Evolutionary conservation across 192 early-diverging fungal species (phyloP), one percentile per base, ranked within the genome.

Genomic region (Rhizophagus sp.): DNA sequence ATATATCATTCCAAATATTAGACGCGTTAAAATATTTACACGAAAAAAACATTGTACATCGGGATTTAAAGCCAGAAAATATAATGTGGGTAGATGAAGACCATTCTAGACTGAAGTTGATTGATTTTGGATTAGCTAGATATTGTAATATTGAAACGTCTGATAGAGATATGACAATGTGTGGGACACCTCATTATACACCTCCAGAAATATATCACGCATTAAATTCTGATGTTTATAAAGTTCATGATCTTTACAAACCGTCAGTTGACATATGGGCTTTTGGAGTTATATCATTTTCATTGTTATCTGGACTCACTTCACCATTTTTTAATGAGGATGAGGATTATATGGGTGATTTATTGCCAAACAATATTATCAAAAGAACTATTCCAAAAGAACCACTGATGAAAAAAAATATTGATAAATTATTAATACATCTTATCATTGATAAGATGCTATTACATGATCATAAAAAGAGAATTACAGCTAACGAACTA

Each of bases 241-340:
- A 41, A 41, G 22, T 57, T 7, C 15, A 57, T 57, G 52, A 57
- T 57, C 52, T 57, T 49, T 99, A 98, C 81, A 93, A 96, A 41
- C 93, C 96, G 41, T 94, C 95, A 80, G 97, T 95, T 0, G 98
- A 99, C 83, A 81, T 99, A 22, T 99, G 98, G 98, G 94, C 93
- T 72, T 92, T 98, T 15, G 98, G 98, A 9, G 93, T 95, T 2
- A 95, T 98, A 24, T 81, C 96, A 2, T 99, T 95, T 83, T 95
- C 97, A 81, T 96, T 98, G 92, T 87, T 96, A 61, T 91, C 93
- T 2, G 97, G 97, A 12, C 39, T 41, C 39, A 87, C 88, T 30
- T 93, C 95, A 30, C 98, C 98, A 0, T 99, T 95, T 83, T 39
- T 39, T 41, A 27, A 41, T 4, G 36, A 71, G 8, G 10, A 22